Conservation (phyloP, 805 yeast species). For the Hanseniaspora meyeri region DNA sequence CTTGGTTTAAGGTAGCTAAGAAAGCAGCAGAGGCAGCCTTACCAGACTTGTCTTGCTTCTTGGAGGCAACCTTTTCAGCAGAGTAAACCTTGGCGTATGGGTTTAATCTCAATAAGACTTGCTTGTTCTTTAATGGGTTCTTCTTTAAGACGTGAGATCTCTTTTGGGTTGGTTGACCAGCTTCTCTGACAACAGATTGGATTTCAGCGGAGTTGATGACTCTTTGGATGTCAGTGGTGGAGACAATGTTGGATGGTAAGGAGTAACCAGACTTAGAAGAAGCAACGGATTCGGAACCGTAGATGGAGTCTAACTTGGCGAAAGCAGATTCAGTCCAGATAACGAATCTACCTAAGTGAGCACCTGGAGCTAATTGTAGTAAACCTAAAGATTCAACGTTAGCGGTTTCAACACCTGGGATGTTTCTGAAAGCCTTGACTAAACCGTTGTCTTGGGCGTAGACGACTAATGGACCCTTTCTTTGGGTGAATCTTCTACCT, state of each 20-base stretch:
- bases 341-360: conserved; percentile 98
- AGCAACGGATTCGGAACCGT: conserved; percentile 83
- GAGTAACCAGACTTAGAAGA: conserved; percentile 80
- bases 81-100: conserved; percentile 98
- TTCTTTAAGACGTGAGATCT: conserved; percentile 92
- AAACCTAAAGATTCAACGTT: conserved; percentile 84
- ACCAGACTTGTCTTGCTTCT: conserved; percentile 54
- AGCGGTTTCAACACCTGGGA: conserved; percentile 98
- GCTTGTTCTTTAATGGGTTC: conserved; percentile 99
- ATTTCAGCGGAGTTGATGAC: conserved; percentile 98
- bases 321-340: conserved; percentile 99
- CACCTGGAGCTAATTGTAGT: conserved; percentile 99
- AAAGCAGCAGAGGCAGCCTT: conserved; percentile 64
- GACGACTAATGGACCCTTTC: conserved; percentile 99
- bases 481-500: conserved; percentile 98
- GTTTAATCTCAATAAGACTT: conserved; percentile 94
- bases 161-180: conserved; percentile 89
- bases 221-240: conserved; percentile 93
- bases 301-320: conserved; percentile 89
- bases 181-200: conserved; percentile 93
- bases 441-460: conserved; percentile 96
- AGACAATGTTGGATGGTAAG: conserved; percentile 85
- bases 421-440: conserved; percentile 97
- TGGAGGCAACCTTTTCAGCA: conserved; percentile 79
- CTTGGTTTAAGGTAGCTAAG: conserved; percentile 53